Percentiles rank a stretch among this genome's conserved stretches.
Evolutionary conservation across 148 eudicot species (phyloP).

Genomic region (Polygonum aviculare): DNA sequence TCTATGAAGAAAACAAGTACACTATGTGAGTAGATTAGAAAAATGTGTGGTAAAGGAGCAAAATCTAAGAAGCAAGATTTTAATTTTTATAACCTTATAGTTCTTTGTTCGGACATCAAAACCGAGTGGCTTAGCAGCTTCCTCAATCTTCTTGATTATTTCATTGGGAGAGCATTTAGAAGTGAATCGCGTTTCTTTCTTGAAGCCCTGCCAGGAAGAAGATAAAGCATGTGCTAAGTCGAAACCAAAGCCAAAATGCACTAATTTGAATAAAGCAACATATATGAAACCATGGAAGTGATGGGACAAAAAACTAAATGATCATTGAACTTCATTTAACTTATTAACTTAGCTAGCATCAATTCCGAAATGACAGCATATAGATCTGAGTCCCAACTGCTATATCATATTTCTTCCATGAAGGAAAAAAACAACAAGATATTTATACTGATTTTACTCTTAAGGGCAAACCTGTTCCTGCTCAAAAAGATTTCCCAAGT

Average conservation of each 20-base stretch:
- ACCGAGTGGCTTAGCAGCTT: conserved; percentile 94
- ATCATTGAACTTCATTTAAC: neutral
- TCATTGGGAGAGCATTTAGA: conserved; percentile 77
- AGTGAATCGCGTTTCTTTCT: conserved; percentile 92
- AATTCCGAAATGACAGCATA: neutral
- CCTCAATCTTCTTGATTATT: conserved; percentile 81
- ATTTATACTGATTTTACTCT: neutral
- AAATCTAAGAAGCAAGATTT: neutral
- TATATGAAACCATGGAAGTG: neutral
- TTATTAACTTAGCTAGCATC: neutral
- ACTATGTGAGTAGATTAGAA: neutral
- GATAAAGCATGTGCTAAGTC: neutral
- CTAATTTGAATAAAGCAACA: neutral
- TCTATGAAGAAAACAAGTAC: conserved; percentile 29
- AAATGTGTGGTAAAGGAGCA: neutral
- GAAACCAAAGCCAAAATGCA: neutral
- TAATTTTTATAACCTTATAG: conserved; percentile 51
- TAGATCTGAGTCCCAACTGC: neutral
- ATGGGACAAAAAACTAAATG: neutral
- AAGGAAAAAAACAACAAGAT: neutral
- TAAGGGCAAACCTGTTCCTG: conserved; percentile 52
- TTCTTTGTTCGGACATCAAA: conserved; percentile 87
- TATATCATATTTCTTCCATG: neutral
- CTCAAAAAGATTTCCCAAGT: conserved; percentile 79
- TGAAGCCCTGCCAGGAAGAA: conserved; percentile 41